Base-by-base conservation (phyloP, 2,329 filamentous ascomycete species). In the Microascus cirrosus region DNA sequence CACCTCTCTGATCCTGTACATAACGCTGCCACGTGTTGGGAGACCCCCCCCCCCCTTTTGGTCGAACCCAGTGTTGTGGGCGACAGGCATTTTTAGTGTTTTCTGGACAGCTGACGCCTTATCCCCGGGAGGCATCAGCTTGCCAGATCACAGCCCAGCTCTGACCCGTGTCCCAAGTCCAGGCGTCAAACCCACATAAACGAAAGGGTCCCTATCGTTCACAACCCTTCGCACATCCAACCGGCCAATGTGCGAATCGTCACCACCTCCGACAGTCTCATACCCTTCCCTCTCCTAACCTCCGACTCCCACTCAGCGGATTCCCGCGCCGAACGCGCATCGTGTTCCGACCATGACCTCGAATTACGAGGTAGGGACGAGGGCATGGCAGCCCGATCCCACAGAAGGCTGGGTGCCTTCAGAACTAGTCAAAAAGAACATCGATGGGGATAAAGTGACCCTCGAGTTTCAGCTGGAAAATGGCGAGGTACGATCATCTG, bases 401-500 rank as follows among this genome's bases (percentile, higher is more conserved):
- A 89, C 89, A 61, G 93, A 99, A 75, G 94, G 94, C 76, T 99
- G 94, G 93, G 85, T 99, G 72, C 89, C 92, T 70, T 96, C 94
- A 53, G 92, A 97, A 80, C 88, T 99, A 66, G 80, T 87, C 71
- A 87, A 89, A 74, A 96, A 94, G 80, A 81, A 82, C 59, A 77
- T 90, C 63, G 81, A 94, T 69, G 94, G 91, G 61, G 82, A 90
- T 69, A 96, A 95, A 71, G 88, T 93, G 68, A 87, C 81, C 70
- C 82, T 99, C 66, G 82, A 91, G 66, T 97, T 99, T 74, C 81
- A 85, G 73, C 80, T 97, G 63, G 90, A 91, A 66, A 96, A 91
- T 82, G 94, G 91, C 74, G 90, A 96, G 84, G 93, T 96, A 68
- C 8, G 20, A 50, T 24, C 2, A 50, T 24, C 45, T 20, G 20